These are phyloP conservation scores for Curvularia spicifera DNA, from an alignment of 2,329 filamentous ascomycete species.

Conservation along the genomic window DNA sequence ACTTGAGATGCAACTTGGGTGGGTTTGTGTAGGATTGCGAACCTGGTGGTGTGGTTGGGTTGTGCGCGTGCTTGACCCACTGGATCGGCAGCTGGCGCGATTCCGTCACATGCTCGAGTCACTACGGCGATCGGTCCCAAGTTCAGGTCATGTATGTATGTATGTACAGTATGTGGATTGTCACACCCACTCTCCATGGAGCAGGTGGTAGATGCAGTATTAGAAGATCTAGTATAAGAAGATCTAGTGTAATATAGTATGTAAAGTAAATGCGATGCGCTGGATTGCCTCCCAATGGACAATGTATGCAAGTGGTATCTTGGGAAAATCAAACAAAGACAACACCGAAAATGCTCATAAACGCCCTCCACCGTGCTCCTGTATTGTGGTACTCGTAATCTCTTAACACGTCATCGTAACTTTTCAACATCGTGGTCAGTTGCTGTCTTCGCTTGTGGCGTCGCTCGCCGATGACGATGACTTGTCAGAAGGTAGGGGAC, in stretches of 20 bases:
- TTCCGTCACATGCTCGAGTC: not conserved
- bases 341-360: slow-evolving; percentile 19
- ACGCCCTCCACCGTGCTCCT: slow-evolving; percentile 4
- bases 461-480: slow-evolving; percentile 33
- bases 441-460: slow-evolving; percentile 40
- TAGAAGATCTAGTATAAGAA: not conserved
- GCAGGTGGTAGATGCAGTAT: not conserved
- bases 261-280: slow-evolving; percentile 9
- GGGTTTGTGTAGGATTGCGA: not conserved
- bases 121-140: not conserved
- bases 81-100: not conserved
- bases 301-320: slow-evolving; percentile 21
- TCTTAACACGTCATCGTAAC: not conserved
- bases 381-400: slow-evolving; percentile 4
- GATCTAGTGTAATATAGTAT: not conserved
- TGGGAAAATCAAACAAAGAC: slow-evolving; percentile 2
- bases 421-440: slow-evolving; percentile 15
- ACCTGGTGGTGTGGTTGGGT: not conserved
- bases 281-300: slow-evolving; percentile 8
- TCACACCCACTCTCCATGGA: not conserved
- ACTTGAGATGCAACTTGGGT: not conserved
- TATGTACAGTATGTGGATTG: not conserved
- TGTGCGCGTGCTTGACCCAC: not conserved
- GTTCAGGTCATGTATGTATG: not conserved
- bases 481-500: slow-evolving; percentile 48